Evolutionary conservation across 2,329 filamentous ascomycete genomes (phyloP).

Genomic region (Cadophora malorum): DNA sequence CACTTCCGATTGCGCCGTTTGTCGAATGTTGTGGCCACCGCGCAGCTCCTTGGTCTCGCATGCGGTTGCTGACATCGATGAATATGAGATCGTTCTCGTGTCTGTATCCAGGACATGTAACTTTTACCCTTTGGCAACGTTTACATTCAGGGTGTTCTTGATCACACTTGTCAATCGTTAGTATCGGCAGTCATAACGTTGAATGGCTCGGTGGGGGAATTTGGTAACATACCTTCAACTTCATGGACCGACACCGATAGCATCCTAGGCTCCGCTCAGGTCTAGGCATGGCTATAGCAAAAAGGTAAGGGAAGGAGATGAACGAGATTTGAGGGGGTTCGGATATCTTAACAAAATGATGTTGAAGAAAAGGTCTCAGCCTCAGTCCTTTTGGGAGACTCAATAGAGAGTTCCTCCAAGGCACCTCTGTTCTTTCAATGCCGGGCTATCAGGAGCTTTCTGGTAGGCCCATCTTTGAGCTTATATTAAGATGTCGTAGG

Average conservation of each 20-base stretch:
- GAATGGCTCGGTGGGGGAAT: neutral
- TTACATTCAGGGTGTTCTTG: slow-evolving; percentile 12
- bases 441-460: neutral
- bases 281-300: slow-evolving; percentile 4
- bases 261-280: slow-evolving; percentile 10
- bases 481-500: neutral
- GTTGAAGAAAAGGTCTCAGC: neutral
- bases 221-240: neutral
- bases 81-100: slow-evolving; percentile 10
- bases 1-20: neutral
- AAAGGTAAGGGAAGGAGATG: too few species aligned
- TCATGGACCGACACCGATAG: slow-evolving; percentile 16
- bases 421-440: neutral
- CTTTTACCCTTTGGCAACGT: slow-evolving; percentile 8
- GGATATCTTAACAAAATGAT: too few species aligned
- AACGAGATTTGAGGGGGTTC: too few species aligned
- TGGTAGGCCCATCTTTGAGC: neutral
- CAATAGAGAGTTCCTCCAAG: too few species aligned
- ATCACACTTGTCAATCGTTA: neutral
- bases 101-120: slow-evolving; percentile 12
- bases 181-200: neutral
- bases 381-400: neutral
- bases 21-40: neutral
- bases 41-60: slow-evolving; percentile 2
- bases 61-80: slow-evolving; percentile 9